Conservation (phyloP, 2,329 filamentous ascomycete genomes). For the Aureobasidium sp. region DNA sequence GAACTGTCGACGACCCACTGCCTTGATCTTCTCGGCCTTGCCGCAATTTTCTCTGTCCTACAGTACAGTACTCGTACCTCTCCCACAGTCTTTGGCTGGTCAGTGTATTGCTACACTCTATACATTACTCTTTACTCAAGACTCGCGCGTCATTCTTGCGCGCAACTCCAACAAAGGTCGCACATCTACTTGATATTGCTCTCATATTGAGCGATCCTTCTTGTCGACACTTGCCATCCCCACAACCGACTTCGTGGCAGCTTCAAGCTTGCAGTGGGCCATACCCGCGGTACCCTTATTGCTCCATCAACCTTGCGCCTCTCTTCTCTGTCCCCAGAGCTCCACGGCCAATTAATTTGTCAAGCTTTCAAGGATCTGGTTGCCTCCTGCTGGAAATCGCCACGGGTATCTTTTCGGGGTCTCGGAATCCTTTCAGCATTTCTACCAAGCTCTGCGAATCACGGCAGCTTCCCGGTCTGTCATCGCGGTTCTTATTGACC, state of each 20-base stretch:
- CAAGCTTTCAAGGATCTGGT: conserved; percentile 2
- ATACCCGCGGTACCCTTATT: conserved; percentile 8
- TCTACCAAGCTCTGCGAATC: conserved; percentile 7
- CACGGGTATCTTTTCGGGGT: neutral
- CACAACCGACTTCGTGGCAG: conserved; percentile 4
- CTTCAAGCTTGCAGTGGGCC: conserved; percentile 7
- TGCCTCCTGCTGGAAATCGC: neutral
- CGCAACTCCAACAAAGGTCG: neutral
- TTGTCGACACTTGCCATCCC: conserved; percentile 6
- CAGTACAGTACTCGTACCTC: conserved; percentile 5
- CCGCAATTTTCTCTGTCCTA: conserved; percentile 12
- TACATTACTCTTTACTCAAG: conserved; percentile 1
- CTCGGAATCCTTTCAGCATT: neutral
- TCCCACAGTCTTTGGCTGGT: conserved; percentile 5
- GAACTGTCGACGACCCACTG: conserved; percentile 7
- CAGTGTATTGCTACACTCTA: conserved; percentile 10
- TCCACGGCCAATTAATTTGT: conserved; percentile 5
- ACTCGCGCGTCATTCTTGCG: neutral
- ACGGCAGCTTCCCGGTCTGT: conserved; percentile 8
- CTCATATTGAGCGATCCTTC: conserved; percentile 9
- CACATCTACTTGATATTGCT: conserved; percentile 8
- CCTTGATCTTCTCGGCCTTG: conserved; percentile 14
- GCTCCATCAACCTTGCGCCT: conserved; percentile 10
- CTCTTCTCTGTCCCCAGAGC: neutral
- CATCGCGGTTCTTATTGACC: neutral